Conservation (phyloP, 805 yeast genomes). For the Candida palmyrensis region DNA sequence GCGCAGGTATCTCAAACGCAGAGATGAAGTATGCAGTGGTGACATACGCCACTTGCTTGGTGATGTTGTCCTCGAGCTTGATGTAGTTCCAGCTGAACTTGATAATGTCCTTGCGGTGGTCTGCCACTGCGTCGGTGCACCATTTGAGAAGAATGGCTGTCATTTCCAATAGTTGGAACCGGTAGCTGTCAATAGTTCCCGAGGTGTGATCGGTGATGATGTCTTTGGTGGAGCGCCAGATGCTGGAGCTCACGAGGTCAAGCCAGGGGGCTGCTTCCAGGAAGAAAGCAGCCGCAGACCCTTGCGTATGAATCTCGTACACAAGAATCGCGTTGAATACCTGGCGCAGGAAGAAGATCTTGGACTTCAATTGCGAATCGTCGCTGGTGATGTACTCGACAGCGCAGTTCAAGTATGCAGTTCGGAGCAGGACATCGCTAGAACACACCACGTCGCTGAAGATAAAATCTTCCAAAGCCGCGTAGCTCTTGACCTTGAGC, state of each 20-base stretch:
- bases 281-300: slow-evolving; percentile 44
- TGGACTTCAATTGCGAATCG: slow-evolving; percentile 44
- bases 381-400: slow-evolving; percentile 44
- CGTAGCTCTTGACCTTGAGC: slow-evolving; percentile 42
- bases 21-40: slow-evolving; percentile 82
- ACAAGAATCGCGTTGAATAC: slow-evolving; percentile 63
- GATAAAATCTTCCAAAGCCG: slow-evolving; percentile 51
- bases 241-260: slow-evolving; percentile 48
- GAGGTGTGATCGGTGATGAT: slow-evolving; percentile 48
- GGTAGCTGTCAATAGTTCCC: slow-evolving; percentile 66
- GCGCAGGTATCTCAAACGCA: slow-evolving; percentile 82
- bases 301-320: slow-evolving; percentile 50
- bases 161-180: slow-evolving; percentile 75
- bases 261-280: slow-evolving; percentile 49
- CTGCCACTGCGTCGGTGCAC: slow-evolving; percentile 55
- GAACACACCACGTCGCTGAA: slow-evolving; percentile 52
- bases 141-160: slow-evolving; percentile 72
- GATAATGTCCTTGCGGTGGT: slow-evolving; percentile 75
- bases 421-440: slow-evolving; percentile 41
- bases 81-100: slow-evolving; percentile 93
- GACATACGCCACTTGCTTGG: slow-evolving; percentile 91
- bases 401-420: slow-evolving; percentile 46
- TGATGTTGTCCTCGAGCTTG: slow-evolving; percentile 79
- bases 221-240: slow-evolving; percentile 70
- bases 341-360: slow-evolving; percentile 50